Evolutionary conservation across 495 filamentous ascomycete genomes (phyloP), one percentile per base, ranked within the genome.

Genomic region (Trichoderma erinaceum): DNA sequence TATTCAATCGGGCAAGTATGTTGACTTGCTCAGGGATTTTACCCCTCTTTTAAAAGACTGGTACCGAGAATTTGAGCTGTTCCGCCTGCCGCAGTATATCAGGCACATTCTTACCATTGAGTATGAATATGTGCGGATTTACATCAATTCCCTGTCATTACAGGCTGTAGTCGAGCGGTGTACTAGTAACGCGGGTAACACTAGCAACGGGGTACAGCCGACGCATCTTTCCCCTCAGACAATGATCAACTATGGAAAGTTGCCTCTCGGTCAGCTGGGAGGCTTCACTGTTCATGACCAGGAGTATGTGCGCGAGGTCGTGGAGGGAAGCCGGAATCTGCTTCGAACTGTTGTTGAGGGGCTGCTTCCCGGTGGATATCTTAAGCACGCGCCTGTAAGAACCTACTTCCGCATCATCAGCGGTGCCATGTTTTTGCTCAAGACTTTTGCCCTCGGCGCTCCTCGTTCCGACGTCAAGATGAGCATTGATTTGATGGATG

Each of bases 81-180:
- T 89, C 63, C 80, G 83, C 35, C 75, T 97, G 67, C 88, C 92
- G 1, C 84, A 84, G 6, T 88, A 90, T 69, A 92, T 96, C 76
- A 86, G 88, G 46, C 86, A 90, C 71, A 92, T 98, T 65, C 79
- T 99, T 8, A 87, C 88, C 38, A 97, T 99, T 68, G 95, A 96
- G 78, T 92, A 92, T 69, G 90, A 96, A 70, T 93, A 96, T 71
- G 90, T 92, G 21, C 84, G 91, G 77, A 86, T 97, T 64, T 98
- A 97, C 74, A 84, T 97, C 79, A 97, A 97, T 73, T 96, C 92
- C 6, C 83, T 99, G 16, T 92, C 92, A 4, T 79, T 99, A 15
- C 95, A 99, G 80, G 96, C 95, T 6, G 92, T 98, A 23, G 90
- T 97, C 21, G 94, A 97, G 76, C 86, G 94, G 44, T 97, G 92